These are phyloP conservation scores for Fusarium proliferatum DNA, from an alignment of 2,329 filamentous ascomycete species.

Conservation along the genomic window DNA sequence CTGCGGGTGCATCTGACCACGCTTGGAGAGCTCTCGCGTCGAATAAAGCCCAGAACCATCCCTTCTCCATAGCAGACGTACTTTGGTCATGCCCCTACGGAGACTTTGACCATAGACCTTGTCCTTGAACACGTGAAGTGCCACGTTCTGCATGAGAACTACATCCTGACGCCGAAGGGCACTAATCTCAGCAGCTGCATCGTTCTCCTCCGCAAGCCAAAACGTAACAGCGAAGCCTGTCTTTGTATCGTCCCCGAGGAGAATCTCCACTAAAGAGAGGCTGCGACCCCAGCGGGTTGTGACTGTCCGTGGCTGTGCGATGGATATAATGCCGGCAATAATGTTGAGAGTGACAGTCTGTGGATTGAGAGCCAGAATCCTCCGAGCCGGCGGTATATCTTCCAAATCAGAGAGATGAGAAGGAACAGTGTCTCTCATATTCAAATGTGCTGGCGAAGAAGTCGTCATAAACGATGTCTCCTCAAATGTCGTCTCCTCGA, in stretches of 20 bases:
- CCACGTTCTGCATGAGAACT: constrained; percentile 82
- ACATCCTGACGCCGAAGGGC: constrained; percentile 77
- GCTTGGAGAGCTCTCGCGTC: constrained; percentile 57
- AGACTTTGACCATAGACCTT: constrained; percentile 89
- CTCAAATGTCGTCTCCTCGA: constrained; percentile 41
- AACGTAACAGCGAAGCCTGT: constrained; percentile 85
- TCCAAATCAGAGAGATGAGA: constrained; percentile 66
- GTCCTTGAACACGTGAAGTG: constrained; percentile 77
- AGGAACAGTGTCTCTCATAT: constrained; percentile 40
- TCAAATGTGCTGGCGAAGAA: constrained; percentile 47
- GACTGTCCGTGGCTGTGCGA: constrained; percentile 74
- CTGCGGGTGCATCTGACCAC: constrained; percentile 58
- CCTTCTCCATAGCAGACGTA: constrained; percentile 72
- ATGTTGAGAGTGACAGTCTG: constrained; percentile 86
- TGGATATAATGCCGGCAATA: constrained; percentile 81
- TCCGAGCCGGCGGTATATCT: constrained; percentile 74
- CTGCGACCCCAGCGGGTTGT: constrained; percentile 71
- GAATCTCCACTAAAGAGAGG: constrained; percentile 77
- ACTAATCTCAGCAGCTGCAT: constrained; percentile 48
- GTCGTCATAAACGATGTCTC: constrained; percentile 54
- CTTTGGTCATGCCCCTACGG: constrained; percentile 74
- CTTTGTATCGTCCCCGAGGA: constrained; percentile 87
- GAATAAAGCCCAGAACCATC: constrained; percentile 66
- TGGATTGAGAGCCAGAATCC: constrained; percentile 75
- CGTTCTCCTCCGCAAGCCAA: constrained; percentile 71